Base-by-base conservation (phyloP, 129 eudicot species). In the Escallonia rubra region DNA sequence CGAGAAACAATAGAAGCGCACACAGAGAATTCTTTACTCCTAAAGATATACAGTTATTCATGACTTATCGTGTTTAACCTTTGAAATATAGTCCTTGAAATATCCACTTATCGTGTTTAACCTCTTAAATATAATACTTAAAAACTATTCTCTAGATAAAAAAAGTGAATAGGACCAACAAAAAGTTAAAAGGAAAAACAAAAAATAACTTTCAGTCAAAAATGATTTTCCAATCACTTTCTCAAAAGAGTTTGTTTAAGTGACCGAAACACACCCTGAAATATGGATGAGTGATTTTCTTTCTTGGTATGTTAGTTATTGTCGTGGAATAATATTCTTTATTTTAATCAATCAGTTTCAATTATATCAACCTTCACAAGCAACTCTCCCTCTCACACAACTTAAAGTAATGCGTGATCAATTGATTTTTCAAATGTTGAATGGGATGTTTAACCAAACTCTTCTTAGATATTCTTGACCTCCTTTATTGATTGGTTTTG, bases 401-500 rank as follows among this genome's bases (percentile, higher is more conserved):
- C 34, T 23, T 23, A 23, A 23, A 23, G 34, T 23, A 23, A 23
- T 23, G 34, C 34, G 4, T 15, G 9, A 59, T 47, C 47, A 59
- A 40, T 23, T 23, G 11, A 40, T 49, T 57, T 44, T 16, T 44
- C 7, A 55, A 47, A 47, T 16, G 23, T n/a, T 5, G 70, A 72
- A 38, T 54, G 54, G 16, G 58, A 72, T 72, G 77, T 58, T 64
- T 72, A 64, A 72, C 77, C 71, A 72, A 72, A 72, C 64, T 62
- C 76, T 63, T 72, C 67, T 42, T 6, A 47, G 8, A 59, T 70
- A 58, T 40, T 48, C 41, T 59, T 39, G 44, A 5, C 16, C 12
- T 41, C 23, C 13, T 59, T 39, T 13, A 51, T 52, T 51, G 51
- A 52, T 15, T 60, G 45, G 61, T 60, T 51, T 34, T 50, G 12